Base-by-base conservation (phyloP, 768 basidiomycete species). In the Leccinum subgranulosum region DNA sequence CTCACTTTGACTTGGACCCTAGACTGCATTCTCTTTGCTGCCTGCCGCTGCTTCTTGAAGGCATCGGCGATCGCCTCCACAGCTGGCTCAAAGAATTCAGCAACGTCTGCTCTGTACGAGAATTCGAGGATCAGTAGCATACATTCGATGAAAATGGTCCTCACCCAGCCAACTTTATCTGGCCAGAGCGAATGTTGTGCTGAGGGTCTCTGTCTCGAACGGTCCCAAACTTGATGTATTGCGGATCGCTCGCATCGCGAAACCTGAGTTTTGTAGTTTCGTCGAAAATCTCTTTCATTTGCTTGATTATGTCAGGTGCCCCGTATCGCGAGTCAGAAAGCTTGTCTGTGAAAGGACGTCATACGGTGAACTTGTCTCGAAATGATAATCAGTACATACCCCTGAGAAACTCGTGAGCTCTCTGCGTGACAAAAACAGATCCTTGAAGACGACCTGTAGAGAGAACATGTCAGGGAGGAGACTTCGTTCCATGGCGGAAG, bases 31-130 rank as follows among this genome's bases (percentile, higher is more conserved):
- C 21, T 34, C 1, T 67, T 64, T 12, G 60, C 68, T 5, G 56
- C 58, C 12, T 51, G n/a, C 2, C 57, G 58, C 49, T 75, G 73
- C 7, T 69, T 59, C 31, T 64, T 54, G 10, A 81, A 72, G 4
- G 73, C 74, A 3, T 69, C 69, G 2, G 66, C 65, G 9, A 74
- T 75, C 1, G 57, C 71, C n/a, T 69, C 51, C 8, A 80, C 61
- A 0, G 79, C 79, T 0, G 76, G 76, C 41, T 77, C 73, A 56
- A 82, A 83, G 48, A 79, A 75, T 2, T 55, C 58, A 2, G 70
- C 72, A 4, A 81, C 68, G 10, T 75, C 72, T 6, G 62, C 53
- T 5, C 79, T 79, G 54, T 12, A 48, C 1, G 3, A 25, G 3
- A 6, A 5, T 29, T 29, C 6, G 4, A 48, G 0, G 9, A 2